Evolutionary conservation across 1,284 basidiomycete species (phyloP), one percentile per base, ranked within the genome.

Genomic region (Xanthoconium separans): DNA sequence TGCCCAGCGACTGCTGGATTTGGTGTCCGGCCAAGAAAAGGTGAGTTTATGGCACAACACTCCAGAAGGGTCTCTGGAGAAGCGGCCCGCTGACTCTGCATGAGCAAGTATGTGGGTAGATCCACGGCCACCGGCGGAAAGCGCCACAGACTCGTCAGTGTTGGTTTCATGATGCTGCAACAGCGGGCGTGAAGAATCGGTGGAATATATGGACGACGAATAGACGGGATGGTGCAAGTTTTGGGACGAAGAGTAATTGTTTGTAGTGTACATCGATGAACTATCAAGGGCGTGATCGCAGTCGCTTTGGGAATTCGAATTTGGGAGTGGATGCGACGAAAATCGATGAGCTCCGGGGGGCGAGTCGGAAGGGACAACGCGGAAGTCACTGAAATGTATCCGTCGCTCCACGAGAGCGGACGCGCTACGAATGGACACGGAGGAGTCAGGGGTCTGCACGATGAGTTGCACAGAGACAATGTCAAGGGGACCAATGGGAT

Each of bases 1-100:
- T 10, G 87, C 80, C 89, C 89, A 91, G 27, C 85, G 80, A 61
- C 78, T 81, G 53, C 78, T 78, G 9, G 85, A 82, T 63, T 85
- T 87, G 48, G 78, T 70, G 41, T 81, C 77, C 8, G 89, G 89
- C 84, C 89, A 89, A 60, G 85, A 84, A 37, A 89, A 69, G 9
- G 84, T 82, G 42, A 90, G 69, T 4, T 79, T 85, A 66, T 85
- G 83, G 46, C 71, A 76, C 80, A 81, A 88, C 10, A 82, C 68
- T 41, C 85, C 85, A 47, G 76, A 69, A 3, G 72, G 65, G 61
- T 86, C 81, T 49, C 73, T 77, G 42, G 75, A 63, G 63, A 88
- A 86, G 34, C 74, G 72, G 27, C 80, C 82, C 1, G 77, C 75
- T 13, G 79, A 79, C 63, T 89, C 84, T 16, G 79, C 75, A 54